Percentiles rank a stretch among this genome's conserved stretches.
Conservation (phyloP, 208 protist genomes). For the Leishmania martiniquensis region DNA sequence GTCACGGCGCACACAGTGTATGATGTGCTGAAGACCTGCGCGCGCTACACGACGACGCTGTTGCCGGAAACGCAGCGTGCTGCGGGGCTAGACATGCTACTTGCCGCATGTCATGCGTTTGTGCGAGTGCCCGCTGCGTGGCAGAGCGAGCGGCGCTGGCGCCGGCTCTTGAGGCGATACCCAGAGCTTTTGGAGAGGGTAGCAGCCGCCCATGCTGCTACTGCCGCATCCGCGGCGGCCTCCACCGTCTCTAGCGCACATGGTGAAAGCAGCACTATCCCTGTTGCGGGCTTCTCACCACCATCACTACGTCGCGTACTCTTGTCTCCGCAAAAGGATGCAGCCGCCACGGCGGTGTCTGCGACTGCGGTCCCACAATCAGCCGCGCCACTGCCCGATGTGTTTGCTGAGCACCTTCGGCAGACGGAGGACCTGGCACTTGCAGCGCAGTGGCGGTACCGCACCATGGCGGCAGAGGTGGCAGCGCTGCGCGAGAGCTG, state of each 20-base stretch:
- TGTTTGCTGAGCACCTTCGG: constrained; percentile 13
- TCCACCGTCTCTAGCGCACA: neutral
- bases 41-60: constrained; percentile 18
- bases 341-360: neutral
- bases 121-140: neutral
- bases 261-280: neutral
- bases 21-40: constrained; percentile 21
- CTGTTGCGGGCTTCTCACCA: neutral
- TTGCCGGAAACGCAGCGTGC: neutral
- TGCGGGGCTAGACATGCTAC: constrained; percentile 12
- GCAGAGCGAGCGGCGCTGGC: constrained; percentile 15
- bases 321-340: constrained; percentile 6
- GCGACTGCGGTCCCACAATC: neutral
- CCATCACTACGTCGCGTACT: neutral
- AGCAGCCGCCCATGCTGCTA: neutral
- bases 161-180: constrained; percentile 19
- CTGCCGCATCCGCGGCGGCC: neutral
- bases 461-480: constrained; percentile 15
- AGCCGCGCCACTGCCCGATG: constrained; percentile 4
- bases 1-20: constrained; percentile 12
- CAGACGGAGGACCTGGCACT: constrained; percentile 26
- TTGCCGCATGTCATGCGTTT: constrained; percentile 11
- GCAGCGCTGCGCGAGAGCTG: constrained; percentile 17
- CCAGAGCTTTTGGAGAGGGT: constrained; percentile 23
- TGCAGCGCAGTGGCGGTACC: constrained; percentile 17